Conservation (phyloP, 2,329 filamentous ascomycete genomes). For the Trichophyton equinum region DNA sequence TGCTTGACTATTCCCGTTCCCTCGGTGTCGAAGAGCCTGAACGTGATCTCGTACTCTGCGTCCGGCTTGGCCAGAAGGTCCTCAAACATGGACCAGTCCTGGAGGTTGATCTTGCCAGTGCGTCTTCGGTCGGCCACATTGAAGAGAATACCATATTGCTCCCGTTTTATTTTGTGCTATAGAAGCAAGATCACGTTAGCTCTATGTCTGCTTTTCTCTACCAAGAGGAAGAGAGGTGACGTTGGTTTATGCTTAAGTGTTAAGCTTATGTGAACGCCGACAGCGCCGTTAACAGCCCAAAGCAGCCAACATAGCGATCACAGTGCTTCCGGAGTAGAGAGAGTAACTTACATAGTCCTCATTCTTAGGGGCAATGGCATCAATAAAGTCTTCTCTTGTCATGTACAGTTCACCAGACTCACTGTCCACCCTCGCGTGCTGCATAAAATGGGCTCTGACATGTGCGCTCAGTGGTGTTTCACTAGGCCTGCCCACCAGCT, state of each 20-base stretch:
- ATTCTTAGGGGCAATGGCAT: slow-evolving; percentile 71
- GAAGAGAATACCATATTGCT: slow-evolving; percentile 92
- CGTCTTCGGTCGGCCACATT: slow-evolving; percentile 70
- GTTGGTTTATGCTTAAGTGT: background rate
- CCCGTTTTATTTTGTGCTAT: slow-evolving; percentile 93
- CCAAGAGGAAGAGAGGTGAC: background rate
- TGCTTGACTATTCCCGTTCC: slow-evolving; percentile 78
- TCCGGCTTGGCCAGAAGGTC: slow-evolving; percentile 88
- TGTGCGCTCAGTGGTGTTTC: slow-evolving; percentile 57
- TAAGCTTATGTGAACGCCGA: background rate
- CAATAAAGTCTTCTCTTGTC: slow-evolving; percentile 74
- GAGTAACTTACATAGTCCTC: slow-evolving; percentile 74
- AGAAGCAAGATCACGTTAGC: slow-evolving; percentile 8
- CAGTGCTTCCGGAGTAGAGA: background rate
- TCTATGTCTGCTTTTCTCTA: background rate
- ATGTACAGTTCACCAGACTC: slow-evolving; percentile 67
- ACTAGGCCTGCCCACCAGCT: slow-evolving; percentile 50
- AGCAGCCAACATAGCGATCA: background rate
- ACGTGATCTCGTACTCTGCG: slow-evolving; percentile 97
- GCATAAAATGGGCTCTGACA: slow-evolving; percentile 62
- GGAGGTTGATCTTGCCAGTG: slow-evolving; percentile 59
- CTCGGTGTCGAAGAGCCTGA: slow-evolving; percentile 85
- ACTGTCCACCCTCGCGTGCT: slow-evolving; percentile 62
- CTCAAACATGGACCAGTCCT: slow-evolving; percentile 88
- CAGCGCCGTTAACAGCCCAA: background rate